phyloP scores from a whole-genome alignment of 2,329 filamentous ascomycete genomes.

The Pestalotiopsis sp. region DNA sequence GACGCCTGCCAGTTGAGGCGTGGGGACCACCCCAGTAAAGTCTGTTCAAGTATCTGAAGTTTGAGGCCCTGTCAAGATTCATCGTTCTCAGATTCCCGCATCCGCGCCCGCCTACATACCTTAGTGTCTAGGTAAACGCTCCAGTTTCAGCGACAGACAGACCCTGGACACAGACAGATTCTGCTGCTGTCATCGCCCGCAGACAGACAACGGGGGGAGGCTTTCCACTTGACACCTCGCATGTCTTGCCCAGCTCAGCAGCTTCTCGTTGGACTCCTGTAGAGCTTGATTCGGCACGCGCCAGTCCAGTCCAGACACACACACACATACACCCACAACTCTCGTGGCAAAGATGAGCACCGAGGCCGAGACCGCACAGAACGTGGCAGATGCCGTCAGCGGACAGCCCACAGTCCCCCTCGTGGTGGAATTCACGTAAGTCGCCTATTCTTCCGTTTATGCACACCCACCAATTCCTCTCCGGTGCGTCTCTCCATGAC shows the following conservation, averaged over 20 bases:
- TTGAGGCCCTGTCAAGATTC: background rate
- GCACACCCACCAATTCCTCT: background rate
- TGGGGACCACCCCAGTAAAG: too few species aligned
- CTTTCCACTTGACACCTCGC: background rate
- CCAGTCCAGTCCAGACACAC: background rate
- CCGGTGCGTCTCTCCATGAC: background rate
- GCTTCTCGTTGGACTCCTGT: background rate
- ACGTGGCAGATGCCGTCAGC: background rate
- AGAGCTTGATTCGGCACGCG: background rate
- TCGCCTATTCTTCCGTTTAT: background rate
- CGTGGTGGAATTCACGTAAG: conserved; percentile 15
- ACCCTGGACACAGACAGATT: background rate
- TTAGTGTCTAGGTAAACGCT: background rate
- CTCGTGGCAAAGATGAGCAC: conserved; percentile 8
- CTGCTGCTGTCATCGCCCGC: background rate
- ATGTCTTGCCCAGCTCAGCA: background rate
- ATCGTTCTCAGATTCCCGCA: background rate
- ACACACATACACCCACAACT: background rate
- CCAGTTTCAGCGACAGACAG: background rate
- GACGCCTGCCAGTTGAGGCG: too few species aligned
- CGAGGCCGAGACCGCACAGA: conserved; percentile 3
- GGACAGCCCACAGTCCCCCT: conserved; percentile 9
- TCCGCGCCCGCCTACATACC: background rate
- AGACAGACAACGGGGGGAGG: background rate
- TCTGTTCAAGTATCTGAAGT: background rate